phyloP scores from a whole-genome alignment of 116 monocot genomes.

The Iris pallida region DNA sequence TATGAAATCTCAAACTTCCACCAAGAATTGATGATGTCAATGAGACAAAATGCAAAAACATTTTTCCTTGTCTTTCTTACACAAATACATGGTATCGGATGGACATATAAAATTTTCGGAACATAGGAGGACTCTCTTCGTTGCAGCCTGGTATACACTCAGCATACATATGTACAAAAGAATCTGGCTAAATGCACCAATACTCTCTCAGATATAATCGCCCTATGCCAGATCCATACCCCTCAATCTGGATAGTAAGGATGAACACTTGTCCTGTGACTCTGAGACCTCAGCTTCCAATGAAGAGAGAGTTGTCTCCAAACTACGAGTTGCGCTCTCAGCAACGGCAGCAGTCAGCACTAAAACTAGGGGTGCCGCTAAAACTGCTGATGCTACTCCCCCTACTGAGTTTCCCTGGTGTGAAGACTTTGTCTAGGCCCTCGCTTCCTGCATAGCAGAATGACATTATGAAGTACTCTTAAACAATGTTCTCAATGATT shows the following conservation, averaged over 20 bases:
- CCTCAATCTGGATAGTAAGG: slow-evolving; percentile 53
- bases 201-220: neutral
- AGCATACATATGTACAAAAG: slow-evolving; percentile 9
- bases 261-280: slow-evolving; percentile 64
- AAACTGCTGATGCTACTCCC: slow-evolving; percentile 52
- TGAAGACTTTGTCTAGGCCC: slow-evolving; percentile 69
- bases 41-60: too few relatives aligned
- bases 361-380: slow-evolving; percentile 41
- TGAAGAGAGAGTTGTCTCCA: slow-evolving; percentile 48
- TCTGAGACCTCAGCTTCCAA: slow-evolving; percentile 61
- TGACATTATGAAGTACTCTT: neutral
- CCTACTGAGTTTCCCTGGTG: slow-evolving; percentile 64
- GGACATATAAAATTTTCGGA: too few relatives aligned
- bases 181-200: slow-evolving; percentile 4
- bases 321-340: slow-evolving; percentile 20
- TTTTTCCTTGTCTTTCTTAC: too few relatives aligned
- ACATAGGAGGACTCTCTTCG: too few relatives aligned
- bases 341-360: slow-evolving; percentile 13
- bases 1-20: too few relatives aligned
- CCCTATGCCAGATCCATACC: slow-evolving; percentile 15
- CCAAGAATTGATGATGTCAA: too few relatives aligned
- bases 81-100: too few relatives aligned
- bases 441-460: slow-evolving; percentile 53
- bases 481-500: too few relatives aligned
- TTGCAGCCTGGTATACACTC: too few relatives aligned